A percentile compares a stretch with the other conserved stretches of the same genome.
Evolutionary conservation across 2,329 filamentous ascomycete species (phyloP).

Genomic region (Nothophaeocryptopus gaeumannii): DNA sequence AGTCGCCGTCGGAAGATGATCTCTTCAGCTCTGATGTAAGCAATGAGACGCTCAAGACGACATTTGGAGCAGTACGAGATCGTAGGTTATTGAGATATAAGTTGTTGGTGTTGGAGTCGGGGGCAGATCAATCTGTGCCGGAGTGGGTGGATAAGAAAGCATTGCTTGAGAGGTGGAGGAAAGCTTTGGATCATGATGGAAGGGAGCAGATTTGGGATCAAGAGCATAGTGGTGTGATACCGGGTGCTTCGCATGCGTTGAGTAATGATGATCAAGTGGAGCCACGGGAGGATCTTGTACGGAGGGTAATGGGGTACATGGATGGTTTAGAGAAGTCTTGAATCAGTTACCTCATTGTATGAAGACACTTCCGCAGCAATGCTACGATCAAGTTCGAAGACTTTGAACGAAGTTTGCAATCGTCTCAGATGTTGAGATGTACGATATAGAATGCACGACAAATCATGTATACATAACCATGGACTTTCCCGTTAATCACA

Average conservation of each 20-base stretch:
- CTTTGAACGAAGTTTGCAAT: too few relatives aligned
- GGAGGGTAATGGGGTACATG: conserved; percentile 22
- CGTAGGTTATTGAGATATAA: conserved; percentile 30
- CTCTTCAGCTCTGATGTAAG: conserved; percentile 26
- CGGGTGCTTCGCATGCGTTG: conserved; percentile 50
- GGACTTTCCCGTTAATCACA: too few relatives aligned
- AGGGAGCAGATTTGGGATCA: conserved; percentile 45
- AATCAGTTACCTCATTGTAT: too few relatives aligned
- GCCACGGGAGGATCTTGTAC: conserved; percentile 30
- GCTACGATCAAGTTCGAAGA: too few relatives aligned
- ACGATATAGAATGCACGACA: too few relatives aligned
- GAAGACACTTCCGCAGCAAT: too few relatives aligned
- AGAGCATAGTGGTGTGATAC: conserved; percentile 48
- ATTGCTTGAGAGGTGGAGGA: conserved; percentile 42
- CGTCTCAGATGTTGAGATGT: too few relatives aligned
- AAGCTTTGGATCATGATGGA: too few relatives aligned
- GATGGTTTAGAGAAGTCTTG: neutral
- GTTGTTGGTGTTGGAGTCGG: conserved; percentile 45
- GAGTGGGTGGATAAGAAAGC: conserved; percentile 45
- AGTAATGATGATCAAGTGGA: conserved; percentile 48
- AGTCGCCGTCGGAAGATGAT: conserved; percentile 23
- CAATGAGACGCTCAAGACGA: conserved; percentile 29
- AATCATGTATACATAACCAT: too few relatives aligned
- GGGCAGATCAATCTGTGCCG: conserved; percentile 46
- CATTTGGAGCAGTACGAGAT: conserved; percentile 35